Percentiles rank a stretch among this genome's conserved stretches.
phyloP scores from a whole-genome alignment of 2,329 filamentous ascomycete species.

The Pleoardoris graminearum region DNA sequence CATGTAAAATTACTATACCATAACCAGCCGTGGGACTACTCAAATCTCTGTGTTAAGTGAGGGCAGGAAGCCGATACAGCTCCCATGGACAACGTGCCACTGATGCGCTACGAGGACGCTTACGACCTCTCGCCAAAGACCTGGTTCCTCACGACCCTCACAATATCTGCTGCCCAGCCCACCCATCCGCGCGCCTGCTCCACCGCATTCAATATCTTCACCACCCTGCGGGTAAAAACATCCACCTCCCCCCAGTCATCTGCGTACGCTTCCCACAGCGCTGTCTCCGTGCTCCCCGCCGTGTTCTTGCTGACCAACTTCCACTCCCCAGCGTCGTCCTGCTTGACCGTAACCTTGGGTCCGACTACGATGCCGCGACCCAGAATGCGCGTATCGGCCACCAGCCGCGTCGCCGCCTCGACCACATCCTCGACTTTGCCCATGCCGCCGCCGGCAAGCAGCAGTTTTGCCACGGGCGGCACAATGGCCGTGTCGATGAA shows the following conservation, averaged over 20 bases:
- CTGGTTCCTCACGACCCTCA: constrained; percentile 24
- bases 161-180: constrained; percentile 52
- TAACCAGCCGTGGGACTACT: no score
- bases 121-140: not conserved
- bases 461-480: constrained; percentile 48
- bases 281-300: constrained; percentile 45
- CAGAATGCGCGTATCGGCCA: constrained; percentile 60
- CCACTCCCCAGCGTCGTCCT: constrained; percentile 44
- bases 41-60: no score
- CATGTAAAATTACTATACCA: no score
- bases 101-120: no score
- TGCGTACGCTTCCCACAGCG: constrained; percentile 64
- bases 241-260: constrained; percentile 63
- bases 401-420: constrained; percentile 64
- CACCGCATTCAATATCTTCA: constrained; percentile 59
- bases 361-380: constrained; percentile 63
- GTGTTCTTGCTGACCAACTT: constrained; percentile 29
- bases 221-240: constrained; percentile 57
- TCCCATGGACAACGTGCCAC: no score
- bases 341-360: constrained; percentile 56
- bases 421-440: constrained; percentile 63
- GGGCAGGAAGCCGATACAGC: no score
- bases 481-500: constrained; percentile 67
- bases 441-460: constrained; percentile 61
- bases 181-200: constrained; percentile 58